phyloP scores from a whole-genome alignment of 768 basidiomycete species.

The Amanita polypyramis region DNA sequence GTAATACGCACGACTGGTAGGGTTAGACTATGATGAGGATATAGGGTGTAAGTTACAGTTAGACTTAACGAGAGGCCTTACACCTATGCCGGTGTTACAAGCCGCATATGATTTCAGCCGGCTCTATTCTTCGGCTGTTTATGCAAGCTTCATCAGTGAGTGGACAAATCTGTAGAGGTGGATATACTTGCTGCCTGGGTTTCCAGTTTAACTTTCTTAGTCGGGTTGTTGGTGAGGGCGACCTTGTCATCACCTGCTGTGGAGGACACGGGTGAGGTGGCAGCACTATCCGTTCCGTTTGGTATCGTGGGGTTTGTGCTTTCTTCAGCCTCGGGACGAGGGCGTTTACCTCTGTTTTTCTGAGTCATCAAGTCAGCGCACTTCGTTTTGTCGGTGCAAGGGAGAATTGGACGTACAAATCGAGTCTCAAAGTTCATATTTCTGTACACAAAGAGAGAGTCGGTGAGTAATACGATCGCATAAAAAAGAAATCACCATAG shows the following conservation, averaged over 20 bases:
- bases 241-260: background rate
- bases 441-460: conserved; percentile 21
- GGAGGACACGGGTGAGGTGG: background rate
- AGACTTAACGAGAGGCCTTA: conserved; percentile 22
- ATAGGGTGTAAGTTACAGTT: conserved; percentile 3
- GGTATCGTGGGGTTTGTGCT: conserved; percentile 13
- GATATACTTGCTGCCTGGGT: background rate
- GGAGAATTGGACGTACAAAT: conserved; percentile 36
- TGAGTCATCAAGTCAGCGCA: conserved; percentile 13
- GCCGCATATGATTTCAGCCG: conserved; percentile 16
- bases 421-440: conserved; percentile 51
- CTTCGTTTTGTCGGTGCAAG: background rate
- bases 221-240: background rate
- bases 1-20: background rate
- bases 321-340: conserved; percentile 26
- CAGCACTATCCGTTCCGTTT: background rate
- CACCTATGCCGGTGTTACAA: conserved; percentile 20
- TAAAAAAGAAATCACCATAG: conserved; percentile 5
- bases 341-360: conserved; percentile 54
- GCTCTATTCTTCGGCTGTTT: conserved; percentile 17
- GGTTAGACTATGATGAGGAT: background rate
- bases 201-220: background rate
- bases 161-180: background rate
- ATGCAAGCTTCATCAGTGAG: background rate
- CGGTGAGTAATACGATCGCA: conserved; percentile 3